Evolutionary conservation across 148 eudicot species (phyloP).

Genomic region (Rhododendron simsii): DNA sequence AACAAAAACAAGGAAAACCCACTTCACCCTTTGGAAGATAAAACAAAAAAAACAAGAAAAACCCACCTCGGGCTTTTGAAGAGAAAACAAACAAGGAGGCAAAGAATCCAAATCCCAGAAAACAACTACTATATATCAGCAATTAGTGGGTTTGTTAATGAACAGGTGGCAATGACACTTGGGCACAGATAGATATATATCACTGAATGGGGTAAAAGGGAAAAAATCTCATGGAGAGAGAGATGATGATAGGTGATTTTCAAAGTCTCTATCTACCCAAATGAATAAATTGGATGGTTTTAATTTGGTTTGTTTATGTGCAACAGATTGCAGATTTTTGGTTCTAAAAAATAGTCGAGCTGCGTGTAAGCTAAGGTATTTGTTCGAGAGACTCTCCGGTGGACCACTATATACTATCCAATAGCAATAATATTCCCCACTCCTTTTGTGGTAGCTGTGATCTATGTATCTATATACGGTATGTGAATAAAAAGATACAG

Average conservation of each 20-base stretch:
- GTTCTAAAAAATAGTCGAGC: too few relatives aligned
- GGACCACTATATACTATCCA: neutral
- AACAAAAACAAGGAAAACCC: slow-evolving; percentile 1
- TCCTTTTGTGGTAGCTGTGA: slow-evolving; percentile 4
- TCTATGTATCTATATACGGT: slow-evolving; percentile 11
- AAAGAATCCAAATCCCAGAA: neutral
- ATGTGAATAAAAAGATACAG: slow-evolving; percentile 2
- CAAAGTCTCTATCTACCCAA: slow-evolving; percentile 39
- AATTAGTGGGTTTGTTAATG: neutral
- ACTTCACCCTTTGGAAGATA: neutral
- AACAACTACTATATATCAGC: neutral
- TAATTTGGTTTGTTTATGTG: slow-evolving; percentile 32
- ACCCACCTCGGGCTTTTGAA: neutral
- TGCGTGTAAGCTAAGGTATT: neutral
- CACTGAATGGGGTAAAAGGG: neutral
- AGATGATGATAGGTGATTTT: slow-evolving; percentile 24
- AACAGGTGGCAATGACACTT: neutral
- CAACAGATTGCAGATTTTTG: slow-evolving; percentile 13
- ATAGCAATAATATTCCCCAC: neutral
- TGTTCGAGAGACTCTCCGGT: neutral
- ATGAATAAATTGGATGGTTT: neutral
- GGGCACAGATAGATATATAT: slow-evolving; percentile 2
- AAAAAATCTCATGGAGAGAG: slow-evolving; percentile 32
- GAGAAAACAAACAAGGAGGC: neutral
- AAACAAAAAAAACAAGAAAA: neutral